Evolutionary conservation across 805 yeast genomes (phyloP), one percentile per base, ranked within the genome.

Genomic region (Saccharomycopsis sp.): DNA sequence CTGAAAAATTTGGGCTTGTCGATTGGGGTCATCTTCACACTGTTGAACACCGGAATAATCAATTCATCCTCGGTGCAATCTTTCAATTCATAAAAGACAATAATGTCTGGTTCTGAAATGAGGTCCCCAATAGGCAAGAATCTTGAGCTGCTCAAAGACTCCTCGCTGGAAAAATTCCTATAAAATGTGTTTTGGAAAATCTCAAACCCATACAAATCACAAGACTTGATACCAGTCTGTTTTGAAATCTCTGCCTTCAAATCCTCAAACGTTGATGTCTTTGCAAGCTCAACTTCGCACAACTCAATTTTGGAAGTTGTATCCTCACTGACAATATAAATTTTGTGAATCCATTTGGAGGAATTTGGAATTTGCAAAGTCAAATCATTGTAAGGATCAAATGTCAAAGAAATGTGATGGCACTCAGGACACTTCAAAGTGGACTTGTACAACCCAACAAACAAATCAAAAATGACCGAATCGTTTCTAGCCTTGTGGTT

Each of bases 351-450:
- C 95, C 96, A 88, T 36, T 70, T 65, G 37, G 77, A 73, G 35
- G 73, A 73, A 2, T 80, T 73, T 0, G 97, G 97, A 18, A 89
- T 64, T 0, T 97, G 97, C 33, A 89, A 62, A 0, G 98, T 87
- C 49, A 89, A 62, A 54, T 87, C 96, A 61, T 77, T 85, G 55
- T 77, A 89, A 0, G 98, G 97, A 57, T 89, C 98, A 61, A 88
- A 92, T 0, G 96, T 88, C 19, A 89, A 71, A 20, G 94, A 80
- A 5, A 83, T 72, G 51, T 80, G 80, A 15, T 68, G 56, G 60
- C 98, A 92, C 6, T 62, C 77, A 0, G 97, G 97, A 55, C 98
- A 89, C 9, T 80, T 69, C 41, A 92, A 65, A 0, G 96, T 87
- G 1, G 95, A 86, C 59, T 88, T 84, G 58, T 89, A 92, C 53